These are phyloP conservation scores for Grosmannia clavigera DNA, from an alignment of 2,329 filamentous ascomycete species.

Conservation along the genomic window DNA sequence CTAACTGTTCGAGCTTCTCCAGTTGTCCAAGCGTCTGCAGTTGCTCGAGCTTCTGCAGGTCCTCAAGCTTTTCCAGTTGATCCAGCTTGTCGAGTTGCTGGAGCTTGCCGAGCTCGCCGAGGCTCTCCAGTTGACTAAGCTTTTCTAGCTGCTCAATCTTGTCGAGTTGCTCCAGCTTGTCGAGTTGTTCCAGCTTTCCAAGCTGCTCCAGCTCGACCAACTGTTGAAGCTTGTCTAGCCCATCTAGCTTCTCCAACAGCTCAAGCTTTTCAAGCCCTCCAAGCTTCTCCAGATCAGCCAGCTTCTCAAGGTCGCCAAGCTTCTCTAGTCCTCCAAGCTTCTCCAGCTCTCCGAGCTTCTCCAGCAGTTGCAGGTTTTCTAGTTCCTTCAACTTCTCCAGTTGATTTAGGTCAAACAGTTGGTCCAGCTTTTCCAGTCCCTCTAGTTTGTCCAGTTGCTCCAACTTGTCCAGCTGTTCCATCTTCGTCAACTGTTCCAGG, in stretches of 20 bases:
- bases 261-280: neutral
- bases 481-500: conserved; percentile 20
- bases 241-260: neutral
- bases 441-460: conserved; percentile 54
- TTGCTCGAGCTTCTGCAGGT: neutral
- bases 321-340: conserved; percentile 18
- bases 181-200: conserved; percentile 26
- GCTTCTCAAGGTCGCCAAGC: conserved; percentile 50
- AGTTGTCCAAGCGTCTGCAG: neutral
- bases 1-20: conserved; percentile 25
- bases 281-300: conserved; percentile 57
- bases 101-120: neutral
- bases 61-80: neutral
- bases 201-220: conserved; percentile 37
- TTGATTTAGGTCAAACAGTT: conserved; percentile 1
- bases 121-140: conserved; percentile 56
- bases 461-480: conserved; percentile 54
- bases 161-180: neutral
- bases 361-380: neutral
- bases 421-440: neutral
- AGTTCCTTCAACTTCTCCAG: conserved; percentile 25
- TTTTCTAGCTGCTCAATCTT: conserved; percentile 32
- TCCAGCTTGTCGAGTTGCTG: neutral
- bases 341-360: neutral
- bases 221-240: neutral